Conservation (phyloP, 192 early-diverging fungal genomes). For the Phlyctochytrium bullatum region DNA sequence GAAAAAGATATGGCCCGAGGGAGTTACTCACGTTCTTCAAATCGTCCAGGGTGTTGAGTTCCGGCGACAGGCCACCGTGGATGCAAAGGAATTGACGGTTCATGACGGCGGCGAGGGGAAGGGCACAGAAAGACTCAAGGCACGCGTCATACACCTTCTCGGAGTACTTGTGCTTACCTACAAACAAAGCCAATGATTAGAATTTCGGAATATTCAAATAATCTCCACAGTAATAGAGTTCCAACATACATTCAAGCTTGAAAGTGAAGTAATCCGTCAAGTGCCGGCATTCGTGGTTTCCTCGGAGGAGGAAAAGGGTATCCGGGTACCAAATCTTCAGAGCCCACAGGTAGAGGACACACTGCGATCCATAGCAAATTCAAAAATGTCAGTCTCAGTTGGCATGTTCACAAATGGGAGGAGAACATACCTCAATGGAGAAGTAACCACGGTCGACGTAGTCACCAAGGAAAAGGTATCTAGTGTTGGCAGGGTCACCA, state of each 20-base stretch:
- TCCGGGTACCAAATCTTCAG: constrained; percentile 91
- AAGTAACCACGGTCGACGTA: constrained; percentile 98
- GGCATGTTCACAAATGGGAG: not conserved
- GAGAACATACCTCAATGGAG: constrained; percentile 83
- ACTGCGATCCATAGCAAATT: constrained; percentile 47
- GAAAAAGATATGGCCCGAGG: constrained; percentile 3
- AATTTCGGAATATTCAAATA: not conserved
- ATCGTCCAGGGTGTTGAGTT: constrained; percentile 89
- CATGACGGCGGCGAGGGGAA: constrained; percentile 91
- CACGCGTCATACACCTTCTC: constrained; percentile 89
- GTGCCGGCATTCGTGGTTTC: constrained; percentile 97
- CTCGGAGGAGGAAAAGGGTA: constrained; percentile 83
- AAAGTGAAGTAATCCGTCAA: constrained; percentile 98
- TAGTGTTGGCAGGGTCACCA: constrained; percentile 84
- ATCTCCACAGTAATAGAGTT: not conserved
- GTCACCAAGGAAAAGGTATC: constrained; percentile 93
- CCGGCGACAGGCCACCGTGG: constrained; percentile 93
- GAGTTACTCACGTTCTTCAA: constrained; percentile 53
- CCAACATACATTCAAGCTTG: constrained; percentile 85
- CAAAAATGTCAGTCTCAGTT: constrained; percentile 22
- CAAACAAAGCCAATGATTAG: not conserved
- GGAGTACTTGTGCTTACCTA: constrained; percentile 91
- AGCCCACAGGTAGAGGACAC: constrained; percentile 85
- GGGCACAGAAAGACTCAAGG: constrained; percentile 84
- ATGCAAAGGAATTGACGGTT: constrained; percentile 96